Evolutionary conservation across 2,329 filamentous ascomycete genomes (phyloP), one percentile per base, ranked within the genome.

Genomic region (Blumeria hordei): DNA sequence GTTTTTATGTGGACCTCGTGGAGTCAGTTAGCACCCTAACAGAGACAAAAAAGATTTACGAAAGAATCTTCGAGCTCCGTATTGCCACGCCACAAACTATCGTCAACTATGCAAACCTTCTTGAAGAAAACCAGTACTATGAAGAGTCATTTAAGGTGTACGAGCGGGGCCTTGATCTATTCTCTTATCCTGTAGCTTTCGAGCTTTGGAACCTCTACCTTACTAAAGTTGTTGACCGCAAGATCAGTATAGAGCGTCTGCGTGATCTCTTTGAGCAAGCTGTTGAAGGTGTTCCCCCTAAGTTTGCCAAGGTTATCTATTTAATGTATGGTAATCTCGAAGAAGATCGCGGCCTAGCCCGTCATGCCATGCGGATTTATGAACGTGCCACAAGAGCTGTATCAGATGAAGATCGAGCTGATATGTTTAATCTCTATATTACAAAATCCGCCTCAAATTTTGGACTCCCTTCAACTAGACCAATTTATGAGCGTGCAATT

Each of bases 391-490:
- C 92, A 5, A 80, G 92, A 35, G 88, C 90, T 11, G 93, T 98
- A 3, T 83, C 86, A 12, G 92, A 98, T 64, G 90, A 95, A 64
- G 90, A 98, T 67, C 77, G 88, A 54, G 82, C 88, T 57, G 88
- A 94, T 63, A 95, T 98, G 88, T 98, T 95, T 72, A 92, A 94
- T 68, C 94, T 96, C 66, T 98, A 98, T 72, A 95, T 98, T 65
- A 96, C 90, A 57, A 96, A 98, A 67, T 95, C 88, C 0, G 92
- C 92, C 1, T 94, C 88, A 18, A 98, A 98, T 69, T 98, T 98
- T 64, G 92, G 93, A 35, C 77, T 98, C 54, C 88, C 92, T 0
- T 96, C 92, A 0, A 95, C 92, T 3, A 74, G 92, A 54, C 83
- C 87, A 0, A 98, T 98, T 62, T 98, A 98, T 72, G 92, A 98